Evolutionary conservation across 495 filamentous ascomycete genomes (phyloP).

Genomic region (Niebla homalea): DNA sequence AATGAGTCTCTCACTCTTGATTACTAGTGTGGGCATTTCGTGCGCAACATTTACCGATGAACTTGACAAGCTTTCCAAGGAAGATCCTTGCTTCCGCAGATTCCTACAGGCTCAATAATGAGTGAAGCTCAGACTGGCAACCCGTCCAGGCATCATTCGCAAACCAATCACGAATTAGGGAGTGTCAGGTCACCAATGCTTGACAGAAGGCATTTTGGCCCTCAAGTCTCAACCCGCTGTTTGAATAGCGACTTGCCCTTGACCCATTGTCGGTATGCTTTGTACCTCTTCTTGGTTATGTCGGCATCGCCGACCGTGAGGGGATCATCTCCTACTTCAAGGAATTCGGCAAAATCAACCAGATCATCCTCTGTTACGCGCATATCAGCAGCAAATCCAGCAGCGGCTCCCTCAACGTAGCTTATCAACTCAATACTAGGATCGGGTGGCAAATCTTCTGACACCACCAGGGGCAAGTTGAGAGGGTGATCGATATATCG

Average conservation of each 20-base stretch:
- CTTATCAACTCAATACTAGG: constrained; percentile 56
- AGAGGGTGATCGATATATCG: constrained; percentile 88
- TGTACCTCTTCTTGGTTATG: constrained; percentile 79
- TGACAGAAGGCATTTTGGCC: not conserved
- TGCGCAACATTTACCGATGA: too few relatives aligned
- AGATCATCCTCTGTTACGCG: constrained; percentile 58
- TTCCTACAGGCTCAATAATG: constrained; percentile 31
- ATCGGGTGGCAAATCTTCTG: constrained; percentile 46
- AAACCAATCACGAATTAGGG: too few relatives aligned
- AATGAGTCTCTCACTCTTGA: too few relatives aligned
- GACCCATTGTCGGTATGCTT: constrained; percentile 88
- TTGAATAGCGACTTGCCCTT: constrained; percentile 88
- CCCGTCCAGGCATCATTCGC: too few relatives aligned
- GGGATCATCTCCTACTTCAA: constrained; percentile 65
- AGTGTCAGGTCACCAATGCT: too few relatives aligned
- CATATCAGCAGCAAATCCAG: constrained; percentile 22
- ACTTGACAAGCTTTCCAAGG: too few relatives aligned
- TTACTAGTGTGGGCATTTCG: too few relatives aligned
- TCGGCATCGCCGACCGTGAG: constrained; percentile 82
- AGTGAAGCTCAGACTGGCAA: constrained; percentile 11
- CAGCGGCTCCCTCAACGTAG: constrained; percentile 43
- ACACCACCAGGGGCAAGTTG: constrained; percentile 74
- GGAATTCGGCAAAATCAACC: constrained; percentile 59
- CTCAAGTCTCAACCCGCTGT: constrained; percentile 56
- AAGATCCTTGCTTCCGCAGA: too few relatives aligned